Percentiles rank a stretch among this genome's conserved stretches.
phyloP scores from a whole-genome alignment of 139 green algal genomes.

The Coelastrella sp. region DNA sequence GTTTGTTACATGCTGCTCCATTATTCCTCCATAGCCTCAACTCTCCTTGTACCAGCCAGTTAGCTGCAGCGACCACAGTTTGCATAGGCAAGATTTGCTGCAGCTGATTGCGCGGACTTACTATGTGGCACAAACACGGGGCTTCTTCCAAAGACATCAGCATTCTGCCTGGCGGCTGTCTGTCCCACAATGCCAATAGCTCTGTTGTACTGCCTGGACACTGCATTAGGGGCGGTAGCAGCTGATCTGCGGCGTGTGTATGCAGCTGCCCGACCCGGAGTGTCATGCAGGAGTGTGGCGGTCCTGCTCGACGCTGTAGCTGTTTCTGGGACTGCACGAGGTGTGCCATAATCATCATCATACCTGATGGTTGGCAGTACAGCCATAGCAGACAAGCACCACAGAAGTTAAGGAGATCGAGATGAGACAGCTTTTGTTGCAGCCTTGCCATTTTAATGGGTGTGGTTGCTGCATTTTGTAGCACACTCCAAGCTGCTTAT shows the following conservation, averaged over 20 bases:
- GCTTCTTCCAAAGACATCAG: conserved; percentile 22
- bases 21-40: too few species aligned
- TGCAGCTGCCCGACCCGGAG: background rate
- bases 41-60: background rate
- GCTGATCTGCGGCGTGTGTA: background rate
- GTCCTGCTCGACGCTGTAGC: background rate
- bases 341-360: conserved; percentile 32
- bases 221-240: background rate
- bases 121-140: conserved; percentile 30
- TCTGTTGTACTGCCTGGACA: background rate
- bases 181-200: background rate
- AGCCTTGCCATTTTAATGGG: too few species aligned
- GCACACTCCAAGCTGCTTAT: too few species aligned
- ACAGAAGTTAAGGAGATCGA: too few species aligned
- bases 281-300: background rate
- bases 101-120: background rate
- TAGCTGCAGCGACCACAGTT: background rate
- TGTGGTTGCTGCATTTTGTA: too few species aligned
- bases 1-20: too few species aligned
- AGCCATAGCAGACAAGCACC: too few species aligned
- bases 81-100: too few species aligned
- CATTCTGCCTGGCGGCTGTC: background rate
- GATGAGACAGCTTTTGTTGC: too few species aligned
- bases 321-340: conserved; percentile 7
- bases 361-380: too few species aligned